Percentiles rank a stretch among this genome's conserved stretches.
Evolutionary conservation across 164 flowering plant species (phyloP).

Genomic region (Chloranthus sessilifolius): DNA sequence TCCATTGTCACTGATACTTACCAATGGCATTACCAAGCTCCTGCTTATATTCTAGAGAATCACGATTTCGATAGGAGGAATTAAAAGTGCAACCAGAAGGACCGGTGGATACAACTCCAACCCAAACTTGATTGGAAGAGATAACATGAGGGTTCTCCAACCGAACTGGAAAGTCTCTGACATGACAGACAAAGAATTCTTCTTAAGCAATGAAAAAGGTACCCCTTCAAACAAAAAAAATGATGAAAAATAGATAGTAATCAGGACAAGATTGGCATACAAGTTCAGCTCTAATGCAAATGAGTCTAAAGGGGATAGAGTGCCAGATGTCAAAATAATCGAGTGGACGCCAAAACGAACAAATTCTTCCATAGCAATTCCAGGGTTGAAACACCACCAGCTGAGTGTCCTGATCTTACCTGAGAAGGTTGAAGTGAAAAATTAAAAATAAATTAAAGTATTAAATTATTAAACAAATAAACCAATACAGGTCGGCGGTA

Average conservation of each 20-base stretch:
- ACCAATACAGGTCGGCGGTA: no score
- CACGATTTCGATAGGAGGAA: constrained; percentile 83
- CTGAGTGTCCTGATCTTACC: constrained; percentile 79
- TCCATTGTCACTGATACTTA: constrained; percentile 35
- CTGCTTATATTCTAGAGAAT: constrained; percentile 72
- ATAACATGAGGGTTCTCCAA: constrained; percentile 99
- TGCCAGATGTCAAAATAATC: constrained; percentile 94
- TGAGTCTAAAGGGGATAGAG: constrained; percentile 89
- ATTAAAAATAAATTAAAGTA: background rate
- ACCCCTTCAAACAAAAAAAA: background rate
- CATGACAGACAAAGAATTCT: constrained; percentile 3
- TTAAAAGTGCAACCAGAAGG: constrained; percentile 85
- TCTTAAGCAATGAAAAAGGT: constrained; percentile 16
- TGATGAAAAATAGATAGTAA: background rate
- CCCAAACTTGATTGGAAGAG: constrained; percentile 82
- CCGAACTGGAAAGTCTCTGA: constrained; percentile 79
- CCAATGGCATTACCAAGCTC: constrained; percentile 98
- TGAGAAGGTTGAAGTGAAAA: constrained; percentile 21
- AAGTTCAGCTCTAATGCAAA: constrained; percentile 87
- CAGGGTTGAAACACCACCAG: constrained; percentile 99
- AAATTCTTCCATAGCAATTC: constrained; percentile 81
- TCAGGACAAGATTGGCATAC: constrained; percentile 34
- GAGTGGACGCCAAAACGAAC: constrained; percentile 59
- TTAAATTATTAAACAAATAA: background rate
- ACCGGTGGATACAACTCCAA: constrained; percentile 83